Evolutionary conservation across 2,329 filamentous ascomycete species (phyloP).

Genomic region (Claviceps sp.): DNA sequence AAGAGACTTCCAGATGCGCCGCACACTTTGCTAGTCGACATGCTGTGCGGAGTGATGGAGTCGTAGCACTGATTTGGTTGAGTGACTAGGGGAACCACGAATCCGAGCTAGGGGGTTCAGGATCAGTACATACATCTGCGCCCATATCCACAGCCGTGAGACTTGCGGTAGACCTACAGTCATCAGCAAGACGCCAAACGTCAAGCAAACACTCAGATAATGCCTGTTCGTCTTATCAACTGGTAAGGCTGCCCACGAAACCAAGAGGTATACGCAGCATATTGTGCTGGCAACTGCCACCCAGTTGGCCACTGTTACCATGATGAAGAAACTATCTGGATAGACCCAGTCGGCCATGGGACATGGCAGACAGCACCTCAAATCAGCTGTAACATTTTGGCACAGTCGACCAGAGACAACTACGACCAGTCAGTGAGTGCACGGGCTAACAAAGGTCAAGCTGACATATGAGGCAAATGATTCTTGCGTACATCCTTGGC

Average conservation of each 20-base stretch:
- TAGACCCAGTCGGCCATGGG: constrained; percentile 70
- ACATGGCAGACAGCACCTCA: constrained; percentile 79
- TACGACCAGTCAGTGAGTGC: constrained; percentile 16
- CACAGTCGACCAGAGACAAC: constrained; percentile 44
- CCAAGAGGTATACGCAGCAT: constrained; percentile 60
- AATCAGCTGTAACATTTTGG: constrained; percentile 30
- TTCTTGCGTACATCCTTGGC: constrained; percentile 47
- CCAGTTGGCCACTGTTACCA: constrained; percentile 64
- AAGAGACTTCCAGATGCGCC: constrained; percentile 80
- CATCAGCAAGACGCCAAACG: constrained; percentile 62
- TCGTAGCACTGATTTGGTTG: constrained; percentile 76
- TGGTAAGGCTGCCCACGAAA: constrained; percentile 69
- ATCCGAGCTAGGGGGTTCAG: constrained; percentile 51
- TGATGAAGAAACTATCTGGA: constrained; percentile 41
- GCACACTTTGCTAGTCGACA: constrained; percentile 69
- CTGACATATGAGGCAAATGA: constrained; percentile 3
- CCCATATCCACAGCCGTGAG: background rate
- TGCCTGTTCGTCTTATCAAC: constrained; percentile 84
- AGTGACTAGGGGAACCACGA: constrained; percentile 73
- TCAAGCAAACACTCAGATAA: constrained; percentile 82
- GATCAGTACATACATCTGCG: constrained; percentile 9
- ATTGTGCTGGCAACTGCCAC: constrained; percentile 62
- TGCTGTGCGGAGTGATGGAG: constrained; percentile 83
- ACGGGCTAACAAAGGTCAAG: background rate
- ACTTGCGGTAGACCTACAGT: constrained; percentile 41